Conservation (phyloP, 2,329 filamentous ascomycete genomes). For the Macrophomina phaseolina region DNA sequence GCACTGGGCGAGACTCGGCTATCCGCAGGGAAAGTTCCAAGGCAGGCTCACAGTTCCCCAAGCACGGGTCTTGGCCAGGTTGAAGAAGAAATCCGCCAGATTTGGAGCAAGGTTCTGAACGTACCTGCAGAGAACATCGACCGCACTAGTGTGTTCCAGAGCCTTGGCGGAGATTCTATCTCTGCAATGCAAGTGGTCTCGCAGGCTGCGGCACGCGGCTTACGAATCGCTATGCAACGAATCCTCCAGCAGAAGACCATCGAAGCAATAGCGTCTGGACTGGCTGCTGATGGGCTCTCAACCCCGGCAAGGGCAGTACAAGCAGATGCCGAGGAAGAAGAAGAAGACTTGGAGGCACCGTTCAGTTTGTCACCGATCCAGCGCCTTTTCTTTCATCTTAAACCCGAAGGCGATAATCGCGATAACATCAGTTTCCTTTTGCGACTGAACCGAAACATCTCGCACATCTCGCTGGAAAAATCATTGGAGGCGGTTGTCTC, state of each 20-base stretch:
- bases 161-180: constrained; percentile 5
- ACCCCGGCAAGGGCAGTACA: constrained; percentile 7
- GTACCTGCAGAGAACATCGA: background rate
- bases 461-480: constrained; percentile 35
- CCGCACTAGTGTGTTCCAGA: constrained; percentile 3
- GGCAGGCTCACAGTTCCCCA: background rate
- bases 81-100: background rate
- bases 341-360: constrained; percentile 38
- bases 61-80: constrained; percentile 36
- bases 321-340: constrained; percentile 31
- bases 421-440: constrained; percentile 46
- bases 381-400: constrained; percentile 40
- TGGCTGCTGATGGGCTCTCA: constrained; percentile 28
- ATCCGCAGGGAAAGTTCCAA: background rate
- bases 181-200: constrained; percentile 58
- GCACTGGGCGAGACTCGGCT: background rate
- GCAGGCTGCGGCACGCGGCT: constrained; percentile 52
- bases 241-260: constrained; percentile 56
- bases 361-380: constrained; percentile 44
- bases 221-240: constrained; percentile 55
- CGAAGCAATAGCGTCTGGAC: constrained; percentile 36
- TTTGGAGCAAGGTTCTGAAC: constrained; percentile 3
- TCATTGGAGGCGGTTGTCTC: constrained; percentile 35
- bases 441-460: constrained; percentile 36
- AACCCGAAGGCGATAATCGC: constrained; percentile 40